These are phyloP conservation scores for Nemania bipapillata DNA, from an alignment of 2,329 filamentous ascomycete genomes.

Conservation along the genomic window DNA sequence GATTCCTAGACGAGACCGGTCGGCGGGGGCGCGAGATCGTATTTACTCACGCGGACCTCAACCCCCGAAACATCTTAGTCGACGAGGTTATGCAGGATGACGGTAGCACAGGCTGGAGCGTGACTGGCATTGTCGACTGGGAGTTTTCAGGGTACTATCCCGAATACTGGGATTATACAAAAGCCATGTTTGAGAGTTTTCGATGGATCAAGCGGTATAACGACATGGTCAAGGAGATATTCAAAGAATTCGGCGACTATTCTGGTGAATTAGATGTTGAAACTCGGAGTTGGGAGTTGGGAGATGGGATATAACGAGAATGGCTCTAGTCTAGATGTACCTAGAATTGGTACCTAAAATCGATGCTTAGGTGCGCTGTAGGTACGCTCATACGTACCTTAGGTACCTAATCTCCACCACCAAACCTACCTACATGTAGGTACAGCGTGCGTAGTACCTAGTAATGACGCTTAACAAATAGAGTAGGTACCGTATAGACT, in stretches of 20 bases:
- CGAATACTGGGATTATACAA: conserved; percentile 51
- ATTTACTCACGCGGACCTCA: conserved; percentile 52
- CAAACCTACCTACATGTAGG: too few relatives aligned
- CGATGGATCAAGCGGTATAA: conserved; percentile 32
- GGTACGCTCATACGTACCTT: too few relatives aligned
- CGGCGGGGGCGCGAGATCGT: conserved; percentile 48
- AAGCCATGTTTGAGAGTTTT: conserved; percentile 40
- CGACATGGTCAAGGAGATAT: conserved; percentile 31
- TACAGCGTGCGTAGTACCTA: too few relatives aligned
- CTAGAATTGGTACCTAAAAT: too few relatives aligned
- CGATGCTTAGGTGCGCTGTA: too few relatives aligned
- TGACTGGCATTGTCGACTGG: conserved; percentile 50
- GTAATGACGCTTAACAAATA: too few relatives aligned
- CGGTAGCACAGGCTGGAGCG: conserved; percentile 43
- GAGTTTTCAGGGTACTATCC: conserved; percentile 47
- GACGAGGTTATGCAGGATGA: conserved; percentile 37
- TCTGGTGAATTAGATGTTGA: conserved; percentile 38
- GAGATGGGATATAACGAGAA: not conserved
- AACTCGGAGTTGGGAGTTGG: conserved; percentile 34
- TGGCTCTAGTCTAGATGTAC: not conserved
- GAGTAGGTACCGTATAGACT: too few relatives aligned
- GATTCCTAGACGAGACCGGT: conserved; percentile 48
- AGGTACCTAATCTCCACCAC: too few relatives aligned
- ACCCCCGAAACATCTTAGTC: conserved; percentile 52
- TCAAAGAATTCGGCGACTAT: conserved; percentile 37